Evolutionary conservation across 345 rosid genomes (phyloP), one percentile per base, ranked within the genome.

Genomic region (Citrus inodora): DNA sequence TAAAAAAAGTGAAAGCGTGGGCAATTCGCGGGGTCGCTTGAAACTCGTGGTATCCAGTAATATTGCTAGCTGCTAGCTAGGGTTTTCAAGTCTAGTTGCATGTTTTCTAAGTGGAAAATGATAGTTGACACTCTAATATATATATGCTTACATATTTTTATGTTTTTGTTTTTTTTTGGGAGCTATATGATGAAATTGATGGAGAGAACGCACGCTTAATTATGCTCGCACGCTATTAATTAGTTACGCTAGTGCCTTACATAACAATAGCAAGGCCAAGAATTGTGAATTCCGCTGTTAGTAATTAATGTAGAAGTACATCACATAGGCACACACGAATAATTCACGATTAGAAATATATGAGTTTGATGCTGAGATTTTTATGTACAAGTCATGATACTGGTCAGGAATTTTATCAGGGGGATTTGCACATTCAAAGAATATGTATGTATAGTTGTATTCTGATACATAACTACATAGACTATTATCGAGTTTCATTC

Each of bases 1-100:
- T 53, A 53, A 16, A 58, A 55, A 67, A 51, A 27, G 65, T 37
- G 76, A 85, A 86, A 68, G 89, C 91, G 90, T 83, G 93, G 92
- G 82, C 69, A 81, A 32, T 74, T 87, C 92, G 93, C 80, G 80
- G 85, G 75, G 61, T 25, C 21, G 32, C 17, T 21, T 32, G 33
- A 77, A 74, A 82, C 27, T 53, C 33, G 62, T 55, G 75, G 69
- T 10, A 3, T 27, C 60, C 53, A 76, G 75, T 66, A 71, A 73
- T 63, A 22, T 73, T 61, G 58, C 32, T 69, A 42, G 75, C 64
- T 53, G 75, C 64, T 53, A 66, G 63, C 51, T 46, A 46, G 51
- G 51, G 51, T 46, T 46, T 46, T 46, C 51, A 46, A 71, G 63
- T 66, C 40, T 30, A 66, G 46, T 46, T 46, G 51, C 13, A 42